phyloP scores from a whole-genome alignment of 2,329 filamentous ascomycete genomes.

The Diaporthe citrichinensis region DNA sequence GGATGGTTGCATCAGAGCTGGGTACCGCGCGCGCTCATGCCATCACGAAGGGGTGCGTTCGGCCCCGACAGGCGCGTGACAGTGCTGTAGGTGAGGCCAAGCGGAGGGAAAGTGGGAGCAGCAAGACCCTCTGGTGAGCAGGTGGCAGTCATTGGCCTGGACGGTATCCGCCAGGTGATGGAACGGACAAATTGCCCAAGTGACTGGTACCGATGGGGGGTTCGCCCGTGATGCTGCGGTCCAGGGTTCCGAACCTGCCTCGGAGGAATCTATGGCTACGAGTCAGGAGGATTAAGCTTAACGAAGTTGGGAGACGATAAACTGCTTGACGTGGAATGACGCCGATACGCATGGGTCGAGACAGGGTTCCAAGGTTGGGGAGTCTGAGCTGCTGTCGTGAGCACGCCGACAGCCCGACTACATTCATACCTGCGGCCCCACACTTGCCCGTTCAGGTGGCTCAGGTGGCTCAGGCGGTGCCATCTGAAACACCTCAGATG shows the following conservation, averaged over 20 bases:
- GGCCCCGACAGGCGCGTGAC: conserved; percentile 13
- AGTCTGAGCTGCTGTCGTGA: not conserved
- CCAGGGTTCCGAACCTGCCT: not conserved
- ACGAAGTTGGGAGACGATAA: not conserved
- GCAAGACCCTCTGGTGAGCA: not conserved
- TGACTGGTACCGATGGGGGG: conserved; percentile 8
- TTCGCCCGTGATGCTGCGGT: not conserved
- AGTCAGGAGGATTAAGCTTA: conserved; percentile 30
- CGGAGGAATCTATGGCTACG: not conserved
- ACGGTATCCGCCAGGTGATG: not conserved
- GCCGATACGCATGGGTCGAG: not conserved
- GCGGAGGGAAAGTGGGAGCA: not conserved
- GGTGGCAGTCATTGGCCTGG: not conserved
- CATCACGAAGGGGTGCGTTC: not conserved
- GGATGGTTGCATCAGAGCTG: conserved; percentile 14
- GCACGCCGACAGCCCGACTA: not conserved
- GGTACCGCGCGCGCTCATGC: conserved; percentile 19
- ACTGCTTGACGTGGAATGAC: not conserved
- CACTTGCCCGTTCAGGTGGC: not conserved
- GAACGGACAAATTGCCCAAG: not conserved
- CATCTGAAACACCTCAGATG: conserved; percentile 13
- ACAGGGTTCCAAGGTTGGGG: not conserved
- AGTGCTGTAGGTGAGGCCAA: not conserved
- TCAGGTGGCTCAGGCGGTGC: conserved; percentile 16
- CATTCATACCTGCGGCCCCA: conserved; percentile 11